Evolutionary conservation across 2,329 filamentous ascomycete species (phyloP).

Genomic region (Diaporthe ampelina): DNA sequence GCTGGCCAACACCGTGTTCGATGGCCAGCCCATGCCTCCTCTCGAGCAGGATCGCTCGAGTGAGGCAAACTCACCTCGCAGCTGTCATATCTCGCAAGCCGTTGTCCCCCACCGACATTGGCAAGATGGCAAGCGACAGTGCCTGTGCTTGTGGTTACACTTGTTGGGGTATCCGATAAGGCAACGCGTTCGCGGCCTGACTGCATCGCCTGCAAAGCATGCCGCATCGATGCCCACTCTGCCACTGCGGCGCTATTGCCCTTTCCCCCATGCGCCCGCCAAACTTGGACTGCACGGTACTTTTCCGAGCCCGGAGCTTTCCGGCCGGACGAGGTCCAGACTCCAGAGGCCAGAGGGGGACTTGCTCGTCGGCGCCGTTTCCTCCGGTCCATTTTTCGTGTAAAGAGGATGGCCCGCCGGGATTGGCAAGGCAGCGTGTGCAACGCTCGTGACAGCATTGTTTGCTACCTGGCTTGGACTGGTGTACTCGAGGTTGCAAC

Average conservation of each 20-base stretch:
- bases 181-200: slow-evolving; percentile 3
- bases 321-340: slow-evolving; percentile 14
- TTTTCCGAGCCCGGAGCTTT: slow-evolving; percentile 29
- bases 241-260: too few relatives aligned
- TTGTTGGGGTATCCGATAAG: slow-evolving; percentile 12
- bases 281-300: slow-evolving; percentile 27
- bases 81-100: slow-evolving; percentile 34
- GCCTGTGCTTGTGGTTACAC: slow-evolving; percentile 21
- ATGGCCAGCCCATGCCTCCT: not conserved
- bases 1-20: not conserved
- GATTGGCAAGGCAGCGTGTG: slow-evolving; percentile 3
- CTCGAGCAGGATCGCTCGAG: not conserved
- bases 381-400: not conserved
- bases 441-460: not conserved
- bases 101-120: slow-evolving; percentile 17
- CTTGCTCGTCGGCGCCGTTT: slow-evolving; percentile 4
- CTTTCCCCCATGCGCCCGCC: not conserved
- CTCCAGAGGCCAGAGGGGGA: not conserved
- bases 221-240: slow-evolving; percentile 4
- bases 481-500: slow-evolving; percentile 11
- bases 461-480: slow-evolving; percentile 25
- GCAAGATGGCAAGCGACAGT: not conserved
- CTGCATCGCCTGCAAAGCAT: not conserved
- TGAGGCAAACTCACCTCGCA: slow-evolving; percentile 24
- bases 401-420: not conserved